phyloP scores from a whole-genome alignment of 768 basidiomycete genomes.

The Baorangia bicolor region DNA sequence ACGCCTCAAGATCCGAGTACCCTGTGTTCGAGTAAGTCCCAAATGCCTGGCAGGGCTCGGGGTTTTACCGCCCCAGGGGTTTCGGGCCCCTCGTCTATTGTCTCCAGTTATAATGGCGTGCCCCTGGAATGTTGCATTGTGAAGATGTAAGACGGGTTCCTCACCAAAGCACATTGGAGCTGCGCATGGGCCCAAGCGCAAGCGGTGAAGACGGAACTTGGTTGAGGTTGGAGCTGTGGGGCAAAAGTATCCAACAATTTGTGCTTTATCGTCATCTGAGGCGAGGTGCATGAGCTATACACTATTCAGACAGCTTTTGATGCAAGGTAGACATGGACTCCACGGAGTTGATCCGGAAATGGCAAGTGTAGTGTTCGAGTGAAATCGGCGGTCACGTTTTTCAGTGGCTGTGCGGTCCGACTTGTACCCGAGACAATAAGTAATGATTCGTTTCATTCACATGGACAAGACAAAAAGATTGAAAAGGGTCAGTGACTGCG shows the following conservation, averaged over 20 bases:
- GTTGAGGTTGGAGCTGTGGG: not conserved
- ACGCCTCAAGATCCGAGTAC: not conserved
- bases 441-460: too few species aligned
- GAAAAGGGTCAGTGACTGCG: not conserved
- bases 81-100: not conserved
- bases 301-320: not conserved
- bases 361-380: slow-evolving; percentile 23
- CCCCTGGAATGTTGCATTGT: slow-evolving; percentile 2
- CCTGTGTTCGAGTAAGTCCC: not conserved
- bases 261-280: too few species aligned
- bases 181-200: not conserved
- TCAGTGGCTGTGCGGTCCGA: slow-evolving; percentile 22
- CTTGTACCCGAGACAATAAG: slow-evolving; percentile 19
- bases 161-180: too few species aligned
- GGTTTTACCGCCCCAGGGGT: not conserved
- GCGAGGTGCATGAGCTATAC: not conserved
- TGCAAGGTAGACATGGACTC: not conserved
- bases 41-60: not conserved
- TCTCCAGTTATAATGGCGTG: not conserved
- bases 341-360: slow-evolving; percentile 14
- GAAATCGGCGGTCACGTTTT: too few species aligned
- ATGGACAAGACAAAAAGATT: slow-evolving; percentile 18
- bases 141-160: not conserved
- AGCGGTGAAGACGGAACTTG: not conserved
- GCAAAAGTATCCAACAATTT: too few species aligned